A percentile compares a stretch with the other conserved stretches of the same genome.
phyloP scores from a whole-genome alignment of 1,284 basidiomycete genomes.

The Microbotryum silenes-acaulis region DNA sequence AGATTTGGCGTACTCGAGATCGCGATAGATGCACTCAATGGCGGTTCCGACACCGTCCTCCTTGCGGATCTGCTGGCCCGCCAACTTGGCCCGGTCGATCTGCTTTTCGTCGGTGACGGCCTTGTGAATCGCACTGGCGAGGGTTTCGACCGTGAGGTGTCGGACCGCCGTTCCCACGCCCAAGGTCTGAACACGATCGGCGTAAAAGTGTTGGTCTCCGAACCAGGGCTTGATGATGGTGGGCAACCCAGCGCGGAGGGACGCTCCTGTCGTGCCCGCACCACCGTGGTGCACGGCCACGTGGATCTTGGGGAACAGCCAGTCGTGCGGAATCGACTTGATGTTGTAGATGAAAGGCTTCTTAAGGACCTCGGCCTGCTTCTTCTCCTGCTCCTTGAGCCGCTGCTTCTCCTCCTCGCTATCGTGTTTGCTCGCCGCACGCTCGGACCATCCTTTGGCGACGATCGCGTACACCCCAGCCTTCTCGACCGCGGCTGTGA shows the following conservation, averaged over 20 bases:
- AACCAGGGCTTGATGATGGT: constrained; percentile 97
- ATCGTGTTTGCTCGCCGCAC: constrained; percentile 60
- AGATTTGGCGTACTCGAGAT: constrained; percentile 47
- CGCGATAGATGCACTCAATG: constrained; percentile 84
- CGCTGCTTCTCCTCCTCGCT: constrained; percentile 30
- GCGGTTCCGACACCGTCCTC: constrained; percentile 83
- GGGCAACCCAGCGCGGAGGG: constrained; percentile 66
- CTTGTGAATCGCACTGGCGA: constrained; percentile 65
- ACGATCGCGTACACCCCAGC: constrained; percentile 58
- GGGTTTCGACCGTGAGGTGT: constrained; percentile 67
- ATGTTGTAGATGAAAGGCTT: constrained; percentile 45
- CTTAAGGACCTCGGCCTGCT: constrained; percentile 29
- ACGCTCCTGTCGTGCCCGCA: constrained; percentile 86
- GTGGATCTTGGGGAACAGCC: constrained; percentile 89
- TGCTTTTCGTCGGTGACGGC: constrained; percentile 84
- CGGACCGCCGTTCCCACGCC: constrained; percentile 66
- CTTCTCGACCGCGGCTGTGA: constrained; percentile 71
- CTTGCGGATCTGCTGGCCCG: constrained; percentile 76
- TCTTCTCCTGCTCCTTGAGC: constrained; percentile 30
- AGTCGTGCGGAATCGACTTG: constrained; percentile 87
- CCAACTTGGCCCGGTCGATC: constrained; percentile 67
- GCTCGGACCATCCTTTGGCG: constrained; percentile 96
- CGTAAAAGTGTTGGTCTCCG: constrained; percentile 94
- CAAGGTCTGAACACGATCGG: constrained; percentile 83
- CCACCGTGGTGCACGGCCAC: constrained; percentile 97